Percentiles rank a stretch among this genome's conserved stretches.
These are phyloP conservation scores for Planoprotostelium fungivorum DNA, from an alignment of 78 protist genomes.

Conservation along the genomic window DNA sequence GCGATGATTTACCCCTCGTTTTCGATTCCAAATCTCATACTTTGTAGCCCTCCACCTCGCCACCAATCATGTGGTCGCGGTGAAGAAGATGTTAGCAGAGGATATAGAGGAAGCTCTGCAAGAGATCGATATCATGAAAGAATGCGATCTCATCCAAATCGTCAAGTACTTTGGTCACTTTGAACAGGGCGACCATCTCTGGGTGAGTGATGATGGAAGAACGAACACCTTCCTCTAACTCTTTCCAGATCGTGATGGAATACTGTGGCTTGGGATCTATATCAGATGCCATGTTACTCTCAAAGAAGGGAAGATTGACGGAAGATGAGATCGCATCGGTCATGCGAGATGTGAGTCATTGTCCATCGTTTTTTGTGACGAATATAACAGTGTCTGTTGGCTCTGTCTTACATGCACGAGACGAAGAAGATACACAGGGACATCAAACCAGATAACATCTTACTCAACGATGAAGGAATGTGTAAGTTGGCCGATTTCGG, in stretches of 20 bases:
- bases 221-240: too few species aligned
- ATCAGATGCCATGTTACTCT: slow-evolving; percentile 58
- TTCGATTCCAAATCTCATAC: not conserved
- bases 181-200: too few species aligned
- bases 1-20: not conserved
- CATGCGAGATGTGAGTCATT: slow-evolving; percentile 54
- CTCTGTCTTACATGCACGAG: slow-evolving; percentile 48
- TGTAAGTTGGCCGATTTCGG: slow-evolving; percentile 86
- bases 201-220: too few species aligned
- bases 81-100: not conserved
- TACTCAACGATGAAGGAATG: slow-evolving; percentile 79
- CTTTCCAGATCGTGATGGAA: slow-evolving; percentile 89
- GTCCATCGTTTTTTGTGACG: slow-evolving; percentile 17
- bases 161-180: too few species aligned
- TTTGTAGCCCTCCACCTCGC: not conserved
- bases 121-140: not conserved
- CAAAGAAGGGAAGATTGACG: slow-evolving; percentile 12
- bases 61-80: not conserved
- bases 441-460: slow-evolving; percentile 90
- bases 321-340: slow-evolving; percentile 81
- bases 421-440: slow-evolving; percentile 92
- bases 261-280: slow-evolving; percentile 91
- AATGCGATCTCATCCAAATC: not conserved
- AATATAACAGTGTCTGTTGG: slow-evolving; percentile 72
- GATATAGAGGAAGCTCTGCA: not conserved